These are phyloP conservation scores for Pythium aphanidermatum DNA, from an alignment of 352 stramenopile genomes.

Conservation along the genomic window DNA sequence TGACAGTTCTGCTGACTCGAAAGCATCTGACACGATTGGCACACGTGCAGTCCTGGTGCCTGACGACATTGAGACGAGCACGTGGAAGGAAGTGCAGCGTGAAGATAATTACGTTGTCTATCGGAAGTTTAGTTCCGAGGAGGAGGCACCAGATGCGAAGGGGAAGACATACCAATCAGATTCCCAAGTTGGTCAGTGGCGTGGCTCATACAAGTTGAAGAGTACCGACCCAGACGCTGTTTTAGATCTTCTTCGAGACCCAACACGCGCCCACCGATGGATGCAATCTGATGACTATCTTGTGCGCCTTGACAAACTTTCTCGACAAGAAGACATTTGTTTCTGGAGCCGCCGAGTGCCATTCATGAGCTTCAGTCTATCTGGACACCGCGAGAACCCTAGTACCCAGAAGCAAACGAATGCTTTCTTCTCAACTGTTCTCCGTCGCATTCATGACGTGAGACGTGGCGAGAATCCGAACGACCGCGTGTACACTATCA, in stretches of 20 bases:
- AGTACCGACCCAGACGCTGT: slow-evolving; percentile 14
- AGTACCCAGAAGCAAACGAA: slow-evolving; percentile 11
- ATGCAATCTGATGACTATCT: slow-evolving; percentile 15
- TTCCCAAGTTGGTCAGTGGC: slow-evolving; percentile 16
- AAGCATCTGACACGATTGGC: slow-evolving; percentile 1
- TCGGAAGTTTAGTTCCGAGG: slow-evolving; percentile 2
- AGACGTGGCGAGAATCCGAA: background rate
- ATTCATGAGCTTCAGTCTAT: slow-evolving; percentile 24
- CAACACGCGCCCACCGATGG: slow-evolving; percentile 16
- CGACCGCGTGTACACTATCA: slow-evolving; percentile 18
- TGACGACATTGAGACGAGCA: background rate
- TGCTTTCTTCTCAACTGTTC: slow-evolving; percentile 22
- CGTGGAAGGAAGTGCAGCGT: slow-evolving; percentile 4
- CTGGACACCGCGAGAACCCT: slow-evolving; percentile 12
- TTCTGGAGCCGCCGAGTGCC: slow-evolving; percentile 33
- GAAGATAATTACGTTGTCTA: slow-evolving; percentile 5
- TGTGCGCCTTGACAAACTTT: slow-evolving; percentile 23
- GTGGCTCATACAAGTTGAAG: slow-evolving; percentile 19
- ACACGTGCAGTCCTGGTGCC: slow-evolving; percentile 15
- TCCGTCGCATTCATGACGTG: slow-evolving; percentile 27
- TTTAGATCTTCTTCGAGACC: slow-evolving; percentile 20
- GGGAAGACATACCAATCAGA: slow-evolving; percentile 17
- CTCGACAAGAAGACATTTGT: slow-evolving; percentile 23
- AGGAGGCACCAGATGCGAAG: background rate
- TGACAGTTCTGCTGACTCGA: background rate